These are phyloP conservation scores for Phytophthora capsici DNA, from an alignment of 352 stramenopile genomes.

Conservation along the genomic window DNA sequence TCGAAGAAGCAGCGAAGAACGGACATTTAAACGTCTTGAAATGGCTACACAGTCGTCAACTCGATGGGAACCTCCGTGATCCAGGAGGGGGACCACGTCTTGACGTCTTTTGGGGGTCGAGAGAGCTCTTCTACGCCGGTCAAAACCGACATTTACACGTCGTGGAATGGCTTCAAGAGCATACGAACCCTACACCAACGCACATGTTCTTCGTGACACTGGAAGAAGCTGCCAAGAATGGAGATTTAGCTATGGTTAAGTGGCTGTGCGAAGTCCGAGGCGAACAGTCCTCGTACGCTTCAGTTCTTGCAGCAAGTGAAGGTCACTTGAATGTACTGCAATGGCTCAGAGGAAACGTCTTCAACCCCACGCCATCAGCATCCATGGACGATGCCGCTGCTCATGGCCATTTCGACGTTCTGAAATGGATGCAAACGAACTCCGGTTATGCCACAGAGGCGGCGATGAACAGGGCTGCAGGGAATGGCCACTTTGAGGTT, in stretches of 20 bases:
- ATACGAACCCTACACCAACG: constrained; percentile 42
- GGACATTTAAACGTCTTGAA: constrained; percentile 46
- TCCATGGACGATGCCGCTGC: constrained; percentile 41
- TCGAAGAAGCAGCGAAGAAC: constrained; percentile 38
- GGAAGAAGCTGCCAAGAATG: constrained; percentile 41
- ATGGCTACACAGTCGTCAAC: constrained; percentile 32
- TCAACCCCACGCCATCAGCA: constrained; percentile 21
- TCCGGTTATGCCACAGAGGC: constrained; percentile 19
- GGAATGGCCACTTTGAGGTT: constrained; percentile 31
- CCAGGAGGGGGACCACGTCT: constrained; percentile 1
- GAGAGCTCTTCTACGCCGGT: constrained; percentile 47
- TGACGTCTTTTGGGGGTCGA: constrained; percentile 42
- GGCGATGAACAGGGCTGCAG: constrained; percentile 40
- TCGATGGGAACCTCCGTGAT: constrained; percentile 17
- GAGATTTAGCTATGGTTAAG: constrained; percentile 39
- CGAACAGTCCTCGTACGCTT: constrained; percentile 41
- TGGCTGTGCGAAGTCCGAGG: constrained; percentile 41
- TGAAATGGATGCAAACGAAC: constrained; percentile 38
- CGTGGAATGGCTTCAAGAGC: constrained; percentile 44
- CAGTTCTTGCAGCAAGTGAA: constrained; percentile 36
- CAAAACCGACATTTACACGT: constrained; percentile 38
- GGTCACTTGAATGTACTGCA: constrained; percentile 44
- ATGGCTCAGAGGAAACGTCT: constrained; percentile 34
- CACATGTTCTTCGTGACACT: constrained; percentile 52
- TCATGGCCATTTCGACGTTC: constrained; percentile 29